phyloP scores from a whole-genome alignment of 2,329 filamentous ascomycete genomes.

The Aspergillus melleus region DNA sequence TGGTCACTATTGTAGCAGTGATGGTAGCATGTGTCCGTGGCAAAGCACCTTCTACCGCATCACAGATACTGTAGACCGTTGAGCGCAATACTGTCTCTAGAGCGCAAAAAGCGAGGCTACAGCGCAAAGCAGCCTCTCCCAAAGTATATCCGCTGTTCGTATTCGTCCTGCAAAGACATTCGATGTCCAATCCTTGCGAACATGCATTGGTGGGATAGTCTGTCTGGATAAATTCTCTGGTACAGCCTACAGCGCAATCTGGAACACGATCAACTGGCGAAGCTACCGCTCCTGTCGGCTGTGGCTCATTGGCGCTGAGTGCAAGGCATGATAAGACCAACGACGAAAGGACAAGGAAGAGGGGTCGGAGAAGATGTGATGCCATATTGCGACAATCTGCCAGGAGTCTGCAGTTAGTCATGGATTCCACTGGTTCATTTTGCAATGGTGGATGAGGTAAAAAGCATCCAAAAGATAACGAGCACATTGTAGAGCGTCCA shows the following conservation, averaged over 20 bases:
- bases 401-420: neutral
- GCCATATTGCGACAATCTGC: slow-evolving; percentile 38
- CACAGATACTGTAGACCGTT: slow-evolving; percentile 59
- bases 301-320: slow-evolving; percentile 20
- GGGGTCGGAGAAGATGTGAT: slow-evolving; percentile 27
- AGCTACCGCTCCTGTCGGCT: slow-evolving; percentile 18
- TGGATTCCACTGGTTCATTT: neutral
- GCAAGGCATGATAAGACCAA: slow-evolving; percentile 24
- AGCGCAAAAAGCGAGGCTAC: slow-evolving; percentile 61
- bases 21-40: slow-evolving; percentile 38
- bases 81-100: slow-evolving; percentile 46
- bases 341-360: slow-evolving; percentile 25
- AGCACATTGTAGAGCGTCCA: neutral
- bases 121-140: slow-evolving; percentile 70
- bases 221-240: slow-evolving; percentile 61
- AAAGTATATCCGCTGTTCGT: slow-evolving; percentile 65
- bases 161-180: slow-evolving; percentile 63
- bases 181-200: slow-evolving; percentile 52
- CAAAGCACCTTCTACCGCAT: slow-evolving; percentile 36
- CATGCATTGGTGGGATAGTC: slow-evolving; percentile 58
- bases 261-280: slow-evolving; percentile 51
- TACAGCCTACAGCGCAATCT: slow-evolving; percentile 60
- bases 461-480: neutral
- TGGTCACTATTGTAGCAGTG: slow-evolving; percentile 34
- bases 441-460: neutral